Evolutionary conservation across 345 rosid species (phyloP), one percentile per base, ranked within the genome.

Genomic region (Lepidium sativum): DNA sequence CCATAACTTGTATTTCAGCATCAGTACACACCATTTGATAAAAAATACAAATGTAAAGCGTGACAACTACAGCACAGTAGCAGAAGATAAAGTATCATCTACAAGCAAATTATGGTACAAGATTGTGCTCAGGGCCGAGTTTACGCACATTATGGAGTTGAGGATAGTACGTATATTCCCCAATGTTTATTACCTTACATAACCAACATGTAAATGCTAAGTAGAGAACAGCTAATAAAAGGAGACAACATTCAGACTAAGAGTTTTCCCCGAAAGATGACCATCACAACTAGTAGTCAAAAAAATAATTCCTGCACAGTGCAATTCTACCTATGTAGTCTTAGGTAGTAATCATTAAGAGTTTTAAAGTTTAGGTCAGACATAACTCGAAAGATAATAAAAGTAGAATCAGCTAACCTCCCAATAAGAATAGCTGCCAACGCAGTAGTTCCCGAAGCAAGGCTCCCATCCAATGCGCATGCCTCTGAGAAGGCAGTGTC

Each of bases 401-500:
- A 34, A 65, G 56, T 25, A 13, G 62, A 59, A 52, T 50, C 14
- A 52, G 5, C 54, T 70, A 76, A 85, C 96, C 95, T 85, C 56
- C 96, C 96, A 74, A 81, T 49, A 61, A 92, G 75, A 72, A 92
- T 80, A 72, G 92, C 95, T 20, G 95, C 77, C 73, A 89, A 73
- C 38, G 96, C 96, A 32, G 98, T 92, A 71, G 96, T 85, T 60
- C 98, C 98, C 20, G 95, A 92, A 73, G 84, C 80, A 73, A 86
- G 96, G 41, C 63, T 77, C 6, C 80, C 69, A 78, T 92, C 83
- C 45, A 73, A 51, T 29, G 90, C 80, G 73, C 87, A 84, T 70
- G 95, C 88, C 75, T 84, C 69, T 0, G 86, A 87, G 79, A 91
- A 88, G 68, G 98, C 92, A 63, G 66, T 65, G 73, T 91, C 96